phyloP scores from a whole-genome alignment of 2,329 filamentous ascomycete genomes.

The Cercospora berteroae region DNA sequence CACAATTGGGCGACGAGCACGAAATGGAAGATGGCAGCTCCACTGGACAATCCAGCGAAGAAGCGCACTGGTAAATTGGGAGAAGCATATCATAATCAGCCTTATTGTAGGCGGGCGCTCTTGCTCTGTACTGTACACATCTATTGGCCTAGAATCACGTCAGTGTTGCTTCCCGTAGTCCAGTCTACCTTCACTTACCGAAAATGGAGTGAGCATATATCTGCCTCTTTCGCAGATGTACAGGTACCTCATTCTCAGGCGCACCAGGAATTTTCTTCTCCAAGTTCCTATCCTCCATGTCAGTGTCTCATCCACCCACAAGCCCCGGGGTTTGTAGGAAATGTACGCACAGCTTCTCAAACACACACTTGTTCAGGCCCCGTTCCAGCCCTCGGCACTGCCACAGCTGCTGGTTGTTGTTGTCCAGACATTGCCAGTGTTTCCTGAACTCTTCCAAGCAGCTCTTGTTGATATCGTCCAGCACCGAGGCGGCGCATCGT shows the following conservation, averaged over 20 bases:
- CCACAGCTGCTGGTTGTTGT: constrained; percentile 97
- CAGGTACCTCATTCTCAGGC: constrained; percentile 49
- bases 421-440: constrained; percentile 94
- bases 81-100: neutral
- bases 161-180: neutral
- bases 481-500: constrained; percentile 91
- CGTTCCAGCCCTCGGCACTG: constrained; percentile 87
- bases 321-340: neutral
- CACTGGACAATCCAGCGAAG: neutral
- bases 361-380: constrained; percentile 92
- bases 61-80: neutral
- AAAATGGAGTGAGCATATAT: constrained; percentile 34
- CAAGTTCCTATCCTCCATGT: constrained; percentile 41
- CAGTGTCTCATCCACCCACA: neutral
- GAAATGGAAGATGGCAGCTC: neutral
- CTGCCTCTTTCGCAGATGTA: constrained; percentile 50
- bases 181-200: constrained; percentile 3
- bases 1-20: neutral
- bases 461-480: constrained; percentile 94
- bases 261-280: constrained; percentile 54
- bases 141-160: constrained; percentile 14
- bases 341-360: constrained; percentile 79
- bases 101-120: neutral
- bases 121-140: constrained; percentile 13
- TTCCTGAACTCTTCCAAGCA: constrained; percentile 87